These are phyloP conservation scores for Sclerotinia minor DNA, from an alignment of 2,329 filamentous ascomycete genomes.

Conservation along the genomic window DNA sequence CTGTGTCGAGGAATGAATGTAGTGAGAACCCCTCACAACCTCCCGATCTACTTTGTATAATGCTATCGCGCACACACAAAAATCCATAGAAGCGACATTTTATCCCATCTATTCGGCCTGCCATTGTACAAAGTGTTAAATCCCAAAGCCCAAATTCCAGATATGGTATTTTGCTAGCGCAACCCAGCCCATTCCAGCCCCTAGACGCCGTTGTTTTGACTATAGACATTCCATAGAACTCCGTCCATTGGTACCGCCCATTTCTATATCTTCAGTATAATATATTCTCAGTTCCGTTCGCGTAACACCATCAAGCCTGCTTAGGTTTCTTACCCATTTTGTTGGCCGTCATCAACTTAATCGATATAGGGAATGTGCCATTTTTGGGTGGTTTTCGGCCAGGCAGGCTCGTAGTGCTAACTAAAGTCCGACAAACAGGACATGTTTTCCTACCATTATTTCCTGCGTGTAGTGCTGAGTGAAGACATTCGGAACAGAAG, in stretches of 20 bases:
- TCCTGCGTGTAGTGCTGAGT: constrained; percentile 59
- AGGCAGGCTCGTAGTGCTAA: constrained; percentile 51
- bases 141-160: constrained; percentile 4
- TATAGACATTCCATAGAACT: background rate
- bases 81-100: background rate
- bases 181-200: background rate
- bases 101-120: background rate
- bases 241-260: background rate
- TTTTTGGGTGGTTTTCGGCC: constrained; percentile 44
- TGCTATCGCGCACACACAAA: background rate
- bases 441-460: constrained; percentile 53
- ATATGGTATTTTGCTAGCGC: constrained; percentile 15
- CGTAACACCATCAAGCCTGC: background rate
- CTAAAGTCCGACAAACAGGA: constrained; percentile 62
- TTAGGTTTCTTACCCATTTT: constrained; percentile 50
- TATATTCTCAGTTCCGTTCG: background rate
- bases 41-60: background rate
- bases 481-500: constrained; percentile 63
- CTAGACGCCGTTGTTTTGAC: constrained; percentile 14
- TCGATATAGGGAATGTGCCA: constrained; percentile 58
- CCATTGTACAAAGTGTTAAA: constrained; percentile 11
- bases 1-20: background rate
- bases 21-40: background rate
- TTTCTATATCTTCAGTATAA: background rate
- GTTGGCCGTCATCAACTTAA: constrained; percentile 61